These are phyloP conservation scores for Naumovozyma dairenensis DNA, from an alignment of 805 yeast species.

Conservation along the genomic window DNA sequence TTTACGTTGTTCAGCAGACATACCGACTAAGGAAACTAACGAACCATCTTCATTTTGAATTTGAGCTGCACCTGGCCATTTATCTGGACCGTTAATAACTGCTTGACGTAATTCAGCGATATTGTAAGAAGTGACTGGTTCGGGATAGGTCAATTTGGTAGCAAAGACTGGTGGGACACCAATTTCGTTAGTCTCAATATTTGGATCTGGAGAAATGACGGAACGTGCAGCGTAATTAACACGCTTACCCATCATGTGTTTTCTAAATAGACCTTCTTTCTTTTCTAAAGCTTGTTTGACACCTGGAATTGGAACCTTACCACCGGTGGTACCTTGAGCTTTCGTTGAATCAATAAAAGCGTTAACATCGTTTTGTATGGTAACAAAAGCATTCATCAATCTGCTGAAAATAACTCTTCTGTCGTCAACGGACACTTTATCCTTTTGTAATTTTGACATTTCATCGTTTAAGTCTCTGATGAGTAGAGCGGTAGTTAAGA, in stretches of 20 bases:
- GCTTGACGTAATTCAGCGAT: conserved; percentile 87
- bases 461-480: conserved; percentile 87
- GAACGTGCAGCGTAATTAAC: conserved; percentile 98
- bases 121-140: conserved; percentile 90
- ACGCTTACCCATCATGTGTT: conserved; percentile 99
- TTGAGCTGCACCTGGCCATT: conserved; percentile 98
- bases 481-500: conserved; percentile 67
- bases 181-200: conserved; percentile 92
- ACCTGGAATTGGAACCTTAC: conserved; percentile 75
- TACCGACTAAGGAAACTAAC: conserved; percentile 68
- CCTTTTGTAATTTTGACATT: conserved; percentile 51
- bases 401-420: conserved; percentile 73
- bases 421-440: conserved; percentile 54
- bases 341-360: conserved; percentile 88
- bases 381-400: conserved; percentile 91
- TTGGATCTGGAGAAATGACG: conserved; percentile 98
- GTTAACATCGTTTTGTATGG: conserved; percentile 90
- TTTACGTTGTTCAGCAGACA: conserved; percentile 89
- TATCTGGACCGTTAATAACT: conserved; percentile 93
- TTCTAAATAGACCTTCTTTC: conserved; percentile 96
- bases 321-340: conserved; percentile 63
- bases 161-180: conserved; percentile 99
- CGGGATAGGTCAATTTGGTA: conserved; percentile 89
- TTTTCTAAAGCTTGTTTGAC: conserved; percentile 94
- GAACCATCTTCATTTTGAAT: conserved; percentile 94